Conservation (phyloP, 2,329 filamentous ascomycete genomes). For the Byssoonygena ceratinophila region DNA sequence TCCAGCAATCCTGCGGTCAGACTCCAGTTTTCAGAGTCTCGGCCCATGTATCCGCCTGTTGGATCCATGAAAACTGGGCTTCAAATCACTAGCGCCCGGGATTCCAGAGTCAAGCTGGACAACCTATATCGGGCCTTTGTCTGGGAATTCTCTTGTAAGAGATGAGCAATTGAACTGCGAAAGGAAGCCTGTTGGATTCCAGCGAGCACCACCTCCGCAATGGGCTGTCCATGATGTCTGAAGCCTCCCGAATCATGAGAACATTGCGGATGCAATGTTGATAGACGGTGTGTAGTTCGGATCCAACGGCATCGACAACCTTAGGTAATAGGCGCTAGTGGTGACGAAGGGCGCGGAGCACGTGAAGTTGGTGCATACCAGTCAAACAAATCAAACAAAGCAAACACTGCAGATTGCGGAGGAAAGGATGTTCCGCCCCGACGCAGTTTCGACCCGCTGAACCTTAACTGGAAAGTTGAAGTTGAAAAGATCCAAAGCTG, state of each 20-base stretch:
- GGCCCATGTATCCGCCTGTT: neutral
- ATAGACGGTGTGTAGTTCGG: neutral
- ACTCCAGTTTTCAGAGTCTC: neutral
- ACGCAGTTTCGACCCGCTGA: neutral
- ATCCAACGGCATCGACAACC: neutral
- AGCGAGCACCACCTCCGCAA: too few relatives aligned
- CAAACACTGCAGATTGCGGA: neutral
- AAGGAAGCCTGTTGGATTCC: too few relatives aligned
- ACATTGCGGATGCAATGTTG: too few relatives aligned
- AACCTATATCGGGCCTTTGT: neutral
- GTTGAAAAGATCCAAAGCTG: neutral
- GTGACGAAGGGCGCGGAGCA: neutral
- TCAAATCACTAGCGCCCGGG: neutral
- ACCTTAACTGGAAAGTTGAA: too few relatives aligned
- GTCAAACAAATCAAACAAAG: neutral
- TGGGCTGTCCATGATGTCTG: too few relatives aligned
- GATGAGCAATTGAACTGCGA: too few relatives aligned
- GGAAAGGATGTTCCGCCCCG: neutral
- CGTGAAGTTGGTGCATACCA: neutral
- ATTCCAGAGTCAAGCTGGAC: neutral
- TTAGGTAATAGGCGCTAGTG: too few relatives aligned
- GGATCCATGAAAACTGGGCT: neutral
- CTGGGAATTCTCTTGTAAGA: neutral
- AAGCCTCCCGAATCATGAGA: too few relatives aligned
- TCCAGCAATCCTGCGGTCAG: neutral